A percentile compares a stretch with the other conserved stretches of the same genome.
phyloP scores from a whole-genome alignment of 2,329 filamentous ascomycete genomes.

The Diaporthe nobilis region DNA sequence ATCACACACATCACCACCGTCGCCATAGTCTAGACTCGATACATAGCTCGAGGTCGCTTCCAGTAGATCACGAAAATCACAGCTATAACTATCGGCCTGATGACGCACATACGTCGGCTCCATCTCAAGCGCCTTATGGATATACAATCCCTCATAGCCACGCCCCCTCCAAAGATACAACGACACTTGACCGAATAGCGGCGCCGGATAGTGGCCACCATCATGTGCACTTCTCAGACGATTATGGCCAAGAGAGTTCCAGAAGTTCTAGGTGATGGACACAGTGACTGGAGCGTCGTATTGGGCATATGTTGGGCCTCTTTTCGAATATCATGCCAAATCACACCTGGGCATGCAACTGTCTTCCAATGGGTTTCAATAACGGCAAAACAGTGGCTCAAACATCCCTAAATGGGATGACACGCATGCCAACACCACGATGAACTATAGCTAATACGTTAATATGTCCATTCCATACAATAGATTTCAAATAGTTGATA shows the following conservation, averaged over 20 bases:
- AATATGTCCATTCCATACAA: background rate
- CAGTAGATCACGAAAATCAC: no score
- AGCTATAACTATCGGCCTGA: background rate
- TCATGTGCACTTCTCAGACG: constrained; percentile 1
- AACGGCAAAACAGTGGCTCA: background rate
- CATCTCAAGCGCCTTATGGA: background rate
- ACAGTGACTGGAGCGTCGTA: background rate
- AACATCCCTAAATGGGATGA: no score
- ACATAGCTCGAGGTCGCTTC: background rate
- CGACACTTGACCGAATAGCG: background rate
- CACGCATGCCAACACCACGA: background rate
- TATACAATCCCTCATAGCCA: background rate
- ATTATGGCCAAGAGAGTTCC: background rate
- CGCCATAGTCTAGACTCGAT: background rate
- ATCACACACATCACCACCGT: background rate
- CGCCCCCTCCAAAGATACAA: background rate
- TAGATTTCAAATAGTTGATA: background rate
- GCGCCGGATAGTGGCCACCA: background rate
- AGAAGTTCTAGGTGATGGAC: background rate
- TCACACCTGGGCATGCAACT: background rate
- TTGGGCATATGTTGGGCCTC: background rate
- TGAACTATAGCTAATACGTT: background rate
- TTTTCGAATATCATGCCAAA: background rate
- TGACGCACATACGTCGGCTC: background rate
- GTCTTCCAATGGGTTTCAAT: background rate